These are phyloP conservation scores for Sugiyamaella americana DNA, from an alignment of 805 yeast genomes.

Conservation along the genomic window DNA sequence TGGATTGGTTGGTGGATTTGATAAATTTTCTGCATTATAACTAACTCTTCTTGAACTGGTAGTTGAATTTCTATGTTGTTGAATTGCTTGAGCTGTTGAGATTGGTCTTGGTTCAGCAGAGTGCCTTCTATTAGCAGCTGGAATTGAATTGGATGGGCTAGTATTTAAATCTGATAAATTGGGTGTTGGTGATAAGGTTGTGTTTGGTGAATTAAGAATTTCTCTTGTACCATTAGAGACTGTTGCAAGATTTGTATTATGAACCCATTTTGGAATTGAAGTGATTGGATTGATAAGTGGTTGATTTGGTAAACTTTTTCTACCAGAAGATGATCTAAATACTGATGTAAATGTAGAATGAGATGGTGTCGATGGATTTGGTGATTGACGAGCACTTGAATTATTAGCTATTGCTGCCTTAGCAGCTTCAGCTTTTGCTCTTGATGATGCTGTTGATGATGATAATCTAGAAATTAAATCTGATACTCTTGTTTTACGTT, in stretches of 20 bases:
- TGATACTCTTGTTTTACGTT: constrained; percentile 23
- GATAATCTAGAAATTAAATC: constrained; percentile 30
- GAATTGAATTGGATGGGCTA: not conserved
- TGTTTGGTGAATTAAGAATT: not conserved
- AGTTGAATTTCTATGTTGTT: not conserved
- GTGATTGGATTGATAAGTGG: not conserved
- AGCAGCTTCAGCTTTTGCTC: constrained; percentile 20
- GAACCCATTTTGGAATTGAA: not conserved
- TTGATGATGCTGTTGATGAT: constrained; percentile 26
- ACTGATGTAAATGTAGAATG: constrained; percentile 5
- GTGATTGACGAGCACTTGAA: not conserved
- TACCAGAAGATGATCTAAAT: not conserved
- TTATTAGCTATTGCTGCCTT: not conserved
- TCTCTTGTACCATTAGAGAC: not conserved
- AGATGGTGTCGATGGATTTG: not conserved
- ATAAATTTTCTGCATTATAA: not conserved
- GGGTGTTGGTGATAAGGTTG: not conserved
- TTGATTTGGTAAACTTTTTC: not conserved
- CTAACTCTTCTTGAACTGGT: not conserved
- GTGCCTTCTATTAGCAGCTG: not conserved
- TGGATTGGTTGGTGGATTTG: not conserved
- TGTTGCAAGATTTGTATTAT: not conserved
- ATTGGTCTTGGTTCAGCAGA: not conserved
- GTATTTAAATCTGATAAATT: not conserved
- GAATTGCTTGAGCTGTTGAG: not conserved